These are phyloP conservation scores for Xylona heveae DNA, from an alignment of 495 filamentous ascomycete genomes.

Conservation along the genomic window DNA sequence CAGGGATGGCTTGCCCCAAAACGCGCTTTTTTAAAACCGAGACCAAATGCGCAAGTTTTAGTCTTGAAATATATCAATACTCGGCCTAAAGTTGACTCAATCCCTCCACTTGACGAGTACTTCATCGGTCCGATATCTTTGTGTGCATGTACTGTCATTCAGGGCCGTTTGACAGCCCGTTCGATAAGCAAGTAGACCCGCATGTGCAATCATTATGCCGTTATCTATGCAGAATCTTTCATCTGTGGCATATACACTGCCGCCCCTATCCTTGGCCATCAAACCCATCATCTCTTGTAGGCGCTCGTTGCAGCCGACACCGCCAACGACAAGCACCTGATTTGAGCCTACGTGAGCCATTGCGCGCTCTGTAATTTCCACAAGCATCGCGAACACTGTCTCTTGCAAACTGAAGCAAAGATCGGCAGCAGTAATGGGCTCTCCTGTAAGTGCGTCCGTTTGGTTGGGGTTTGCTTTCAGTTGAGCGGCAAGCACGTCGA, in stretches of 20 bases:
- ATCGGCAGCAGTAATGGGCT: conserved; percentile 53
- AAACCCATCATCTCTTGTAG: conserved; percentile 95
- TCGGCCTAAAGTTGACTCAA: no score
- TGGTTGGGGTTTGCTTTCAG: conserved; percentile 17
- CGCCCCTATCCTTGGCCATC: conserved; percentile 82
- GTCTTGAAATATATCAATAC: no score
- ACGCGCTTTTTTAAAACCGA: no score
- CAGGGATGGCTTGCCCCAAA: no score
- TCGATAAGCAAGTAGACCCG: conserved; percentile 64
- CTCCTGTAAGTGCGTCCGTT: conserved; percentile 20
- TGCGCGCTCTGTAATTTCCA: conserved; percentile 94
- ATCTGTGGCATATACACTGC: conserved; percentile 84
- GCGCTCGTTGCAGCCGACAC: conserved; percentile 94
- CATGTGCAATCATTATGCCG: conserved; percentile 98
- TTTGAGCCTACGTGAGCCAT: conserved; percentile 91
- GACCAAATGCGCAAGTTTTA: no score
- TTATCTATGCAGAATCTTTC: conserved; percentile 98
- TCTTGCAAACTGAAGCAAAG: conserved; percentile 91
- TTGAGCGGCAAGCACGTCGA: conserved; percentile 53
- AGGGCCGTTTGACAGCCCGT: conserved; percentile 56
- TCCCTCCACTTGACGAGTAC: conserved; percentile 7
- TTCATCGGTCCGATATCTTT: conserved; percentile 32
- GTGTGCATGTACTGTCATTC: conserved; percentile 74
- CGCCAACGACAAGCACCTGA: conserved; percentile 87
- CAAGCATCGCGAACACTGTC: conserved; percentile 87